These are phyloP conservation scores for Przewalskia tangutica DNA, from an alignment of 257 asterid species.

Conservation along the genomic window DNA sequence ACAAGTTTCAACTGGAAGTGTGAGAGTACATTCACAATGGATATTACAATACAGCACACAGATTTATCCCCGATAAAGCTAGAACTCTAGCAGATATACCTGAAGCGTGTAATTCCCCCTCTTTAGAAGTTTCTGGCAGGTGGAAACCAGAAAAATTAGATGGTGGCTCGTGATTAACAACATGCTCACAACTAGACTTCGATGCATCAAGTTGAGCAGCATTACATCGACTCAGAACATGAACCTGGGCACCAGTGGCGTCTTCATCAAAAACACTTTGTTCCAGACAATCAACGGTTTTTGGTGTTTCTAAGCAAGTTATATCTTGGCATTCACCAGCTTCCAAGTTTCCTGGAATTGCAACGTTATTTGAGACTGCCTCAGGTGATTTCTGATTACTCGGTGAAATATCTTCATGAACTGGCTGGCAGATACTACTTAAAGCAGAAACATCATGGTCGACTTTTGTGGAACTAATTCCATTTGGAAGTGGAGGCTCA, in stretches of 20 bases:
- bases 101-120: constrained; percentile 17
- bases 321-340: constrained; percentile 28
- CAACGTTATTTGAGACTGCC: constrained; percentile 20
- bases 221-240: constrained; percentile 46
- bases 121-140: constrained; percentile 26
- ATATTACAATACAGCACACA: not conserved
- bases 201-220: constrained; percentile 32
- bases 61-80: constrained; percentile 34
- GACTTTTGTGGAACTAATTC: constrained; percentile 19
- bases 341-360: constrained; percentile 16
- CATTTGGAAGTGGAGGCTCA: constrained; percentile 21
- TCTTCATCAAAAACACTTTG: constrained; percentile 25
- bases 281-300: constrained; percentile 20
- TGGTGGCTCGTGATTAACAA: constrained; percentile 24
- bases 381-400: constrained; percentile 18
- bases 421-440: constrained; percentile 24
- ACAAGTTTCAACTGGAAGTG: constrained; percentile 30
- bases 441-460: constrained; percentile 27
- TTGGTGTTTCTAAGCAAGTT: constrained; percentile 21
- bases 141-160: constrained; percentile 25
- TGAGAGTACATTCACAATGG: not conserved
- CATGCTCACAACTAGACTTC: constrained; percentile 17
- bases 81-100: constrained; percentile 16
- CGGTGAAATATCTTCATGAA: constrained; percentile 10
- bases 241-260: constrained; percentile 18